Base-by-base conservation (phyloP, 768 basidiomycete species). In the Suillus americanus region DNA sequence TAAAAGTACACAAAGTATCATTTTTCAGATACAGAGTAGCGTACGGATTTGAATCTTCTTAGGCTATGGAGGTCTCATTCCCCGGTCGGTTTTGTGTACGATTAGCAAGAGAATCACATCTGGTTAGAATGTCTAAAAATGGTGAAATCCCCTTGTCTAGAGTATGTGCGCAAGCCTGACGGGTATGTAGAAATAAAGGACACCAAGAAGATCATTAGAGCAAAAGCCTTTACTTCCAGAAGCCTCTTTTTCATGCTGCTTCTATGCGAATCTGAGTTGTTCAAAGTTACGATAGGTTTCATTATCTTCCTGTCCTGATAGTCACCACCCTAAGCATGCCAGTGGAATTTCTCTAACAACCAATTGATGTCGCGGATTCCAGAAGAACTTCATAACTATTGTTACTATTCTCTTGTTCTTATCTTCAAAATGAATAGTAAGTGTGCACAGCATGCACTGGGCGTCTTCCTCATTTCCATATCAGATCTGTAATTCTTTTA, bases 391-490 rank as follows among this genome's bases (percentile, higher is more conserved):
- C 56, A 30, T 25, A 56, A 28, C 10, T 30, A 57, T 57, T 3
- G 8, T 13, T 28, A 16, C 25, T 20, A 6, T 28, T 20, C 37
- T 59, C 25, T 18, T 35, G 35, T 14, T 23, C 54, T 38, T 23
- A 38, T 38, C 23, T 38, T 28, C 10, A 25, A 38, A 57, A 9
- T 25, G 25, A 16, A 16, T n/a, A n/a, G n/a, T 10, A 5, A 12
- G 30, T 53, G 13, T 50, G 6, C 3, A 28, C 25, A 28, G 50
- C 35, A 57, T 8, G 16, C 18, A 16, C n/a, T 41, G 4, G 35
- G 5, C 33, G 33, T 41, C 25, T 59, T 59, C 61, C 30, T 66
- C 66, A 72, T 41, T 71, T 64, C 78, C 74, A 74, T 46, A 81
- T 74, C 33, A 73, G 74, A 51, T 71, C 54, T 61, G 64, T 65